Evolutionary conservation across 169 alveolate genomes (phyloP).

Genomic region (Plasmodium coatneyi): DNA sequence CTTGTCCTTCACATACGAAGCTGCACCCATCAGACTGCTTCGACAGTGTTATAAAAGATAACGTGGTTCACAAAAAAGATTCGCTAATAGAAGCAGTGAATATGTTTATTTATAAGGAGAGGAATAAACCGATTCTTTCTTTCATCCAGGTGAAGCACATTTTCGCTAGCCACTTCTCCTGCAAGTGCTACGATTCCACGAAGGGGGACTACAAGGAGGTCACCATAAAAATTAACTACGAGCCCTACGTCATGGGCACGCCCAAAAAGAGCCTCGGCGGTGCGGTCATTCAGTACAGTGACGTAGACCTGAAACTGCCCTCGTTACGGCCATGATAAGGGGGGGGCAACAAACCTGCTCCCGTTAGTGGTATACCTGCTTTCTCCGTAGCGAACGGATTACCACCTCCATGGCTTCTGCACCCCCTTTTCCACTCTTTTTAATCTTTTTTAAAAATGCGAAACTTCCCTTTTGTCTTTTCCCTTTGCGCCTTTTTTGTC

Average conservation of each 20-base stretch:
- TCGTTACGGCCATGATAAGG: neutral
- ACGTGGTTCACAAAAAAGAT: constrained; percentile 9
- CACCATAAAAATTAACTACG: constrained; percentile 26
- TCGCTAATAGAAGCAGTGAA: constrained; percentile 19
- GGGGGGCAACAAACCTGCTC: neutral
- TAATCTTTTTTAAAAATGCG: neutral
- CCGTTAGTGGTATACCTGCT: too few species aligned
- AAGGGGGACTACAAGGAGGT: constrained; percentile 48
- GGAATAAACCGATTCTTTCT: constrained; percentile 35
- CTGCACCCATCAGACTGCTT: constrained; percentile 65
- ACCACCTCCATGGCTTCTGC: too few species aligned
- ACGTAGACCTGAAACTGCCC: neutral
- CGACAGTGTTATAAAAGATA: constrained; percentile 26
- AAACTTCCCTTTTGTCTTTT: neutral
- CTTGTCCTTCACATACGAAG: constrained; percentile 49
- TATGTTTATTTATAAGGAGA: constrained; percentile 11
- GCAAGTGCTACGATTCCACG: constrained; percentile 25
- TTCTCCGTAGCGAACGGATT: too few species aligned
- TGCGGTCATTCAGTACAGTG: constrained; percentile 12
- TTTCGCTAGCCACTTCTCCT: neutral
- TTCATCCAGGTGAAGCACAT: constrained; percentile 40
- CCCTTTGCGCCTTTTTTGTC: neutral
- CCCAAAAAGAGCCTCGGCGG: constrained; percentile 9
- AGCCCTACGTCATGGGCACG: constrained; percentile 38
- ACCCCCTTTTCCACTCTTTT: neutral